A percentile compares a stretch with the other conserved stretches of the same genome.
These are phyloP conservation scores for Articulospora tetracladia DNA, from an alignment of 495 filamentous ascomycete species.

Conservation along the genomic window DNA sequence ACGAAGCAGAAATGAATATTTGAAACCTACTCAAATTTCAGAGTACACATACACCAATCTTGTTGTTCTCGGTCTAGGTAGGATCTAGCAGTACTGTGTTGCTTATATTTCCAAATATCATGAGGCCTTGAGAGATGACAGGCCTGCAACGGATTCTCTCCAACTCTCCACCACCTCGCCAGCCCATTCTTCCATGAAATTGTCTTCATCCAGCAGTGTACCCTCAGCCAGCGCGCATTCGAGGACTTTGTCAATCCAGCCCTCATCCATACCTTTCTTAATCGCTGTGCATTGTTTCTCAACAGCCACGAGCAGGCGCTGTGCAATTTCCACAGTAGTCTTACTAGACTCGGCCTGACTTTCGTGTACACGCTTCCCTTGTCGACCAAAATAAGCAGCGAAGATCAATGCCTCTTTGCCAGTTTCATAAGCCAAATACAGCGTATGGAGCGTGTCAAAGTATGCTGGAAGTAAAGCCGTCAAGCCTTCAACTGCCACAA, in stretches of 20 bases:
- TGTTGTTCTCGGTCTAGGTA: too few relatives aligned
- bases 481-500: neutral
- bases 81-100: too few relatives aligned
- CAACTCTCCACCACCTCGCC: constrained; percentile 38
- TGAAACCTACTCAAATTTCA: too few relatives aligned
- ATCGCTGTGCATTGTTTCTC: constrained; percentile 9
- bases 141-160: constrained; percentile 39
- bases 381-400: constrained; percentile 7
- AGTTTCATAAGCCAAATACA: constrained; percentile 20
- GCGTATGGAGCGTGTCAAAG: constrained; percentile 12
- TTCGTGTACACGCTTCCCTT: constrained; percentile 6
- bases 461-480: constrained; percentile 13
- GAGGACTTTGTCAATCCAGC: constrained; percentile 26
- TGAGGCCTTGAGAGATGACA: constrained; percentile 7
- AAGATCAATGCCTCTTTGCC: constrained; percentile 2
- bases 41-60: too few relatives aligned
- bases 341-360: constrained; percentile 1
- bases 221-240: constrained; percentile 9
- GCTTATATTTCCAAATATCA: neutral
- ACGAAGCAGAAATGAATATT: neutral
- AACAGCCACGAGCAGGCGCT: constrained; percentile 7
- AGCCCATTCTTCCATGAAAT: constrained; percentile 37
- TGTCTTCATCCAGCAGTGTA: constrained; percentile 16
- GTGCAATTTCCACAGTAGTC: neutral
- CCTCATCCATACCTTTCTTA: constrained; percentile 25